Evolutionary conservation across 805 yeast species (phyloP), one percentile per base, ranked within the genome.

Genomic region (Saturnispora serradocipensis): DNA sequence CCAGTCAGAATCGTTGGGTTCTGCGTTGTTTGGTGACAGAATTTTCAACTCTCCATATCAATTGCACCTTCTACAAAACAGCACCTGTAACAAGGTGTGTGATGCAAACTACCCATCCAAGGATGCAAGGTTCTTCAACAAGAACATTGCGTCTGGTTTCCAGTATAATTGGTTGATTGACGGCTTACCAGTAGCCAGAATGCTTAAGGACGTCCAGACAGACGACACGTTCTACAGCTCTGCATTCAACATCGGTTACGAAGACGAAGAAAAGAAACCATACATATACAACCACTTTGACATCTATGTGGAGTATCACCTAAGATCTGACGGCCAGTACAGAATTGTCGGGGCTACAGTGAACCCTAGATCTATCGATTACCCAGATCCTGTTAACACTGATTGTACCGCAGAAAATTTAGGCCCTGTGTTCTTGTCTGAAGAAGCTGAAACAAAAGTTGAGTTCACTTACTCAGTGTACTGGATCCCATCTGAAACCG

Each of bases 21-120:
- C 97, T 2, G 84, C 93, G 58, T 77, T 93, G 53, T 89, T 93
- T 66, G 99, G 99, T 57, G 99, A 93, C 69, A 77, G 99, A 65
- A 89, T 93, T 56, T 89, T 86, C 73, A 83, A 87, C 62, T 89
- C 98, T 9, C 97, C 98, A 5, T 88, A 87, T 62, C 79, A 83
- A 48, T 71, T 93, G 55, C 74, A 78, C 36, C 86, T 93, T 95
- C 74, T 86, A 56, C 76, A 86, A 64, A 78, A 86, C 56, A 76
- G 76, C 61, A 66, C 74, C 5, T 93, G 99, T 72, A 73, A 73
- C 50, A 58, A 65, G n/a, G 70, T 90, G 50, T 93, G 99, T 70
- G 59, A 74, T 1, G 52, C 76, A 3, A 60, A 75, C 2, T 88
- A 86, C 65, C 75, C 84, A 38, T 75, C 77, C 30, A 66, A 78